Percentiles rank a stretch among this genome's conserved stretches.
Conservation (phyloP, 2,329 filamentous ascomycete genomes). For the Leptographium galeiforme region DNA sequence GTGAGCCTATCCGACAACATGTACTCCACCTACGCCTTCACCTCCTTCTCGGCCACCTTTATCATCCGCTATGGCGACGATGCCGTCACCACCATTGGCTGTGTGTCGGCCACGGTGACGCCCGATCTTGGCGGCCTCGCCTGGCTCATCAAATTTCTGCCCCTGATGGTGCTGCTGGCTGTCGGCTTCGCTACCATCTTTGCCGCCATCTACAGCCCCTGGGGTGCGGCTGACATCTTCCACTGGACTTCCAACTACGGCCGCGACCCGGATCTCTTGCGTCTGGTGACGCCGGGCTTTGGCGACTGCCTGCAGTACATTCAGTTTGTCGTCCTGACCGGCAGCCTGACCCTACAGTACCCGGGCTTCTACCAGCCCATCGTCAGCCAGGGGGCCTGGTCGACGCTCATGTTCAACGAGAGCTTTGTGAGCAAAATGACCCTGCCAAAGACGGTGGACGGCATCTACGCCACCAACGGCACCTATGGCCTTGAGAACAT, state of each 20-base stretch:
- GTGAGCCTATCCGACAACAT: conserved; percentile 65
- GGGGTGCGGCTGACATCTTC: conserved; percentile 83
- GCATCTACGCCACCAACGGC: conserved; percentile 71
- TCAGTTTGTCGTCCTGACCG: conserved; percentile 80
- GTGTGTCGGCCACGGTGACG: conserved; percentile 70
- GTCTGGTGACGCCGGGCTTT: conserved; percentile 89
- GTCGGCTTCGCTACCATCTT: conserved; percentile 73
- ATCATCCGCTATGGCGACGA: conserved; percentile 62
- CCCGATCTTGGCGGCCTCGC: conserved; percentile 63
- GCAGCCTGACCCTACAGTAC: conserved; percentile 75
- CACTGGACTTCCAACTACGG: conserved; percentile 98
- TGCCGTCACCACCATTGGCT: conserved; percentile 53
- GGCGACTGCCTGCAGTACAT: conserved; percentile 95
- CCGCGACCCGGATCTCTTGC: conserved; percentile 78
- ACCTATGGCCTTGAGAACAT: conserved; percentile 68
- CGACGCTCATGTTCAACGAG: conserved; percentile 80
- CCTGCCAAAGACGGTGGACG: conserved; percentile 59
- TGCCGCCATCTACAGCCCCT: conserved; percentile 80
- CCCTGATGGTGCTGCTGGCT: conserved; percentile 62
- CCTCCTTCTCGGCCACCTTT: conserved; percentile 64
- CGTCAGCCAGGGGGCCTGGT: conserved; percentile 80
- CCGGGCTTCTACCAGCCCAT: conserved; percentile 91
- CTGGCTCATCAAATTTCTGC: conserved; percentile 61
- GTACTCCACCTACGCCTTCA: conserved; percentile 71
- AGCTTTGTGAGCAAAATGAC: conserved; percentile 63